Evolutionary conservation across 2,329 filamentous ascomycete genomes (phyloP).

Genomic region (Colletotrichum eleusines): DNA sequence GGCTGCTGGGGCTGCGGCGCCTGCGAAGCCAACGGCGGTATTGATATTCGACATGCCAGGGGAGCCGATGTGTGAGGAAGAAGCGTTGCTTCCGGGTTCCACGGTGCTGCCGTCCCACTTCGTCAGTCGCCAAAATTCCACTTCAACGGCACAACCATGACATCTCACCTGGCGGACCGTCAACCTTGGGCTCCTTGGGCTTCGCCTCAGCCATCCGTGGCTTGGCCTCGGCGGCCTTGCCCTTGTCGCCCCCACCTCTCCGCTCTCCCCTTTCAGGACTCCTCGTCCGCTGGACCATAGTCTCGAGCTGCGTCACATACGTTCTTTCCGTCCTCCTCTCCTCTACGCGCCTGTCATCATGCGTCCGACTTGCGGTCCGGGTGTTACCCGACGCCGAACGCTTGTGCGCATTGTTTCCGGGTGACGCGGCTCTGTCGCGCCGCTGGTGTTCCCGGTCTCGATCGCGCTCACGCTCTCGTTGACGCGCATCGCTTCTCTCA

Average conservation of each 20-base stretch:
- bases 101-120: slow-evolving; percentile 59
- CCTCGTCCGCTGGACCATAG: slow-evolving; percentile 67
- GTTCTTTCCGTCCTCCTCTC: slow-evolving; percentile 68
- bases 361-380: slow-evolving; percentile 60
- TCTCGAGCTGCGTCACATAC: slow-evolving; percentile 73
- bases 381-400: slow-evolving; percentile 69
- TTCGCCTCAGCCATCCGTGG: slow-evolving; percentile 60
- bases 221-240: slow-evolving; percentile 51
- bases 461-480: slow-evolving; percentile 30
- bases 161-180: slow-evolving; percentile 61
- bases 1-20: slow-evolving; percentile 79
- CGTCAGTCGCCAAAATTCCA: slow-evolving; percentile 16
- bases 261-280: slow-evolving; percentile 70
- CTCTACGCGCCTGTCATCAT: slow-evolving; percentile 59
- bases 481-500: slow-evolving; percentile 34
- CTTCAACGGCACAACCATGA: slow-evolving; percentile 45
- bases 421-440: slow-evolving; percentile 53
- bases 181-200: slow-evolving; percentile 59
- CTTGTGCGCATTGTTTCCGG: slow-evolving; percentile 62
- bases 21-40: slow-evolving; percentile 78
- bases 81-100: slow-evolving; percentile 85
- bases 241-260: slow-evolving; percentile 54
- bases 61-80: slow-evolving; percentile 77
- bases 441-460: slow-evolving; percentile 43
- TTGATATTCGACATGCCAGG: slow-evolving; percentile 73